Percentiles rank a stretch among this genome's conserved stretches.
Evolutionary conservation across 2,329 filamentous ascomycete genomes (phyloP).

Genomic region (Harringtonia lauricola): DNA sequence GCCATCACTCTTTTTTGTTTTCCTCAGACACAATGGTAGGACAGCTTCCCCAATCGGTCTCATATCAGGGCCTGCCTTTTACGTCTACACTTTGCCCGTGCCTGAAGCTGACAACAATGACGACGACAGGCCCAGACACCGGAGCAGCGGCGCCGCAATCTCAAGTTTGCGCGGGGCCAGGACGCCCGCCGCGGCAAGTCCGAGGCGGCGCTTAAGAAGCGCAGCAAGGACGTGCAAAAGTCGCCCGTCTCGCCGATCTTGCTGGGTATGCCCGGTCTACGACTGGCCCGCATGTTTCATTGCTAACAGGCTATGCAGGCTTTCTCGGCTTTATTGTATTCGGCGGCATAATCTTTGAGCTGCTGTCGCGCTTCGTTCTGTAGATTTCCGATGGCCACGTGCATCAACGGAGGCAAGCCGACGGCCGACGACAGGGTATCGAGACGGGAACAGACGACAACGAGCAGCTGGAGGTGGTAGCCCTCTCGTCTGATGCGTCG

Average conservation of each 20-base stretch:
- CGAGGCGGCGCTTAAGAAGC: slow-evolving; percentile 52
- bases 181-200: slow-evolving; percentile 66
- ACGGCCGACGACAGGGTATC: background rate
- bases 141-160: slow-evolving; percentile 71
- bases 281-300: no score
- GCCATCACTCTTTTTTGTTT: background rate
- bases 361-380: slow-evolving; percentile 38
- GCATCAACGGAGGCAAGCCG: background rate
- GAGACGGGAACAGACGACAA: no score
- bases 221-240: slow-evolving; percentile 42
- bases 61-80: no score
- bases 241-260: slow-evolving; percentile 53
- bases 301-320: slow-evolving; percentile 21
- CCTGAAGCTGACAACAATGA: background rate
- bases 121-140: slow-evolving; percentile 63
- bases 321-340: slow-evolving; percentile 51
- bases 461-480: no score
- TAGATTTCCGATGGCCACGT: background rate
- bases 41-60: no score
- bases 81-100: background rate
- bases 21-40: no score
- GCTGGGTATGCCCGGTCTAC: slow-evolving; percentile 53
- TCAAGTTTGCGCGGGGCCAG: slow-evolving; percentile 65
- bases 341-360: slow-evolving; percentile 48
- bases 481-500: no score